A percentile compares a stretch with the other conserved stretches of the same genome.
phyloP scores from a whole-genome alignment of 179 eudicot species.

The Silene noctiflora region DNA sequence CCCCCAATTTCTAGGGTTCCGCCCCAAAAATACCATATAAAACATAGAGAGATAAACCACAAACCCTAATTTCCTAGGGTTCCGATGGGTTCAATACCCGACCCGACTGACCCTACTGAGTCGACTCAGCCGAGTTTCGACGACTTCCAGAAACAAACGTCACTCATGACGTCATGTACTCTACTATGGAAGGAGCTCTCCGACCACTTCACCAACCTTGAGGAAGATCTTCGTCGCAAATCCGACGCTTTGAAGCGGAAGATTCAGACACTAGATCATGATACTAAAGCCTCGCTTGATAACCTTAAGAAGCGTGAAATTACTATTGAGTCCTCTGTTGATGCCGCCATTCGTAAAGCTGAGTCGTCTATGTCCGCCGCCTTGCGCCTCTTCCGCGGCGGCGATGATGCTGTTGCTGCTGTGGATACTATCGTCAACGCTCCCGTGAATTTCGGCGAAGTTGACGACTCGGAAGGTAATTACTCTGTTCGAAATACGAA shows the following conservation, averaged over 20 bases:
- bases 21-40: not conserved
- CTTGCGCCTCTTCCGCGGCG: conserved; percentile 21
- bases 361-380: conserved; percentile 42
- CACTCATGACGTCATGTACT: conserved; percentile 94
- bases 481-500: not conserved
- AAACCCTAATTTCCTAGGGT: conserved; percentile 26
- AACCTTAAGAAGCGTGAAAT: conserved; percentile 58
- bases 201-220: conserved; percentile 78
- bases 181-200: conserved; percentile 97
- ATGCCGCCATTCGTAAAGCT: conserved; percentile 47
- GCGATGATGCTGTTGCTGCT: not conserved
- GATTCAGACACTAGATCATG: conserved; percentile 46
- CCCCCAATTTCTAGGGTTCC: conserved; percentile 30
- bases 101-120: conserved; percentile 63
- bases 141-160: conserved; percentile 81
- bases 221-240: conserved; percentile 54
- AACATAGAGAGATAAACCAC: not conserved
- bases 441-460: conserved; percentile 31
- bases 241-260: conserved; percentile 62
- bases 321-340: conserved; percentile 55
- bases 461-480: conserved; percentile 43
- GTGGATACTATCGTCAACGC: not conserved
- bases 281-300: conserved; percentile 26
- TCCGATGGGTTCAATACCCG: conserved; percentile 70
- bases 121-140: conserved; percentile 58